These are phyloP conservation scores for Emericellopsis cladophorae DNA, from an alignment of 2,329 filamentous ascomycete genomes.

Conservation along the genomic window DNA sequence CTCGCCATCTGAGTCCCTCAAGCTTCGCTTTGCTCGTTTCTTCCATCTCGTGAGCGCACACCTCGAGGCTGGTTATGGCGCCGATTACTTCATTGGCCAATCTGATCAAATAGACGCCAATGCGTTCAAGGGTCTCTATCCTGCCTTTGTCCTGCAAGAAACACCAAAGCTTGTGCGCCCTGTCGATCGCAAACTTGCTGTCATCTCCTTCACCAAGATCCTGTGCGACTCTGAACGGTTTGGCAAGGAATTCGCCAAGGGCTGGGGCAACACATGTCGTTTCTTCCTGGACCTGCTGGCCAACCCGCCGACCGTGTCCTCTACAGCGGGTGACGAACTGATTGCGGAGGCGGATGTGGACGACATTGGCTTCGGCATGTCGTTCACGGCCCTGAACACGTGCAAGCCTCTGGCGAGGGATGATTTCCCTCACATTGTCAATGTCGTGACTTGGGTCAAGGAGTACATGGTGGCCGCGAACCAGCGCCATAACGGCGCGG, in stretches of 20 bases:
- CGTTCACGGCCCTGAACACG: slow-evolving; percentile 87
- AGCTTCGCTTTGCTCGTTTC: slow-evolving; percentile 80
- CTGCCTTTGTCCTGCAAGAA: slow-evolving; percentile 73
- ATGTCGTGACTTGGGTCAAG: slow-evolving; percentile 76
- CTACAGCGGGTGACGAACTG: slow-evolving; percentile 57
- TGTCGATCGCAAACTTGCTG: slow-evolving; percentile 83
- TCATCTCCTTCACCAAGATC: slow-evolving; percentile 87
- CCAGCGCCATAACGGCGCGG: slow-evolving; percentile 54
- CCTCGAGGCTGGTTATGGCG: slow-evolving; percentile 68
- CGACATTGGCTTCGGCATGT: slow-evolving; percentile 87
- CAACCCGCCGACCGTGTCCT: slow-evolving; percentile 63
- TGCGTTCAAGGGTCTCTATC: slow-evolving; percentile 76
- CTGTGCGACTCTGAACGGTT: slow-evolving; percentile 79
- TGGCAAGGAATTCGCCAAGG: slow-evolving; percentile 68
- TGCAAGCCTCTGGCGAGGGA: slow-evolving; percentile 65
- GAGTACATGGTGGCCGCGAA: slow-evolving; percentile 69
- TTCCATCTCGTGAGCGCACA: slow-evolving; percentile 83
- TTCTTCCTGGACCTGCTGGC: slow-evolving; percentile 80
- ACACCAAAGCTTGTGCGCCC: slow-evolving; percentile 82
- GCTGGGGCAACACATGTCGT: slow-evolving; percentile 84
- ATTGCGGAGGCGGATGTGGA: slow-evolving; percentile 86
- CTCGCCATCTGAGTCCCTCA: slow-evolving; percentile 61
- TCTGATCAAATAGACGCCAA: slow-evolving; percentile 71
- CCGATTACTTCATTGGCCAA: slow-evolving; percentile 81
- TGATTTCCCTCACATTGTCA: slow-evolving; percentile 73